Evolutionary conservation across 345 rosid species (phyloP), one percentile per base, ranked within the genome.

Genomic region (Ceriops tagal): DNA sequence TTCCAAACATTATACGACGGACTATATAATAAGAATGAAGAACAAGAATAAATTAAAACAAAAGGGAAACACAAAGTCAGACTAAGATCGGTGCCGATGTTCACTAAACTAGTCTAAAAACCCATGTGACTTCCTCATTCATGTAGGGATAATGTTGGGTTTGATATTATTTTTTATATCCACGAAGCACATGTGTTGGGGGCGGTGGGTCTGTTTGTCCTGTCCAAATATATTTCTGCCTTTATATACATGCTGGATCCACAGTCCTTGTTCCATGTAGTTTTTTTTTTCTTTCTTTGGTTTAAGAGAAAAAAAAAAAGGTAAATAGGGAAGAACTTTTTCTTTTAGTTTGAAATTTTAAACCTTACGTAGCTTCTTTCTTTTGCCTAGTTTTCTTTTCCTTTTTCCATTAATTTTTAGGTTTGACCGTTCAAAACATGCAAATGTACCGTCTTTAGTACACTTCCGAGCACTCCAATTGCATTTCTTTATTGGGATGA

Each of bases 201-300:
- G 71, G 62, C 28, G 52, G 74, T 70, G 80, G 79, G 80, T 69
- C 58, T 69, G 43, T 34, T 62, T 26, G 69, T 72, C 77, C 19
- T 69, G 3, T 16, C 55, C n/a, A 55, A 24, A 30, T 26, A 56
- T 21, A 31, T 61, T 43, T 13, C 51, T 63, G 53, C 87, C 78
- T 83, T 83, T 78, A 74, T 73, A 47, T 71, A 79, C 83, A 76
- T 76, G 81, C 64, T 75, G 76, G 87, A 81, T 81, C 81, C 87
- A 76, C 78, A 66, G 27, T 61, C 77, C 70, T 66, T 43, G 49
- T 43, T 43, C 49, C 4, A 43, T 3, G 19, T 13, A 43, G 18
- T 3, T 43, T 66, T 61, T 73, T 52, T 60, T 52, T 71, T 57
- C 8, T 47, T 66, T 62, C 66, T 63, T 10, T 55, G 30, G 1